Percentiles rank a stretch among this genome's conserved stretches.
Conservation (phyloP, 2,329 filamentous ascomycete genomes). For the Ophiostoma australiae region DNA sequence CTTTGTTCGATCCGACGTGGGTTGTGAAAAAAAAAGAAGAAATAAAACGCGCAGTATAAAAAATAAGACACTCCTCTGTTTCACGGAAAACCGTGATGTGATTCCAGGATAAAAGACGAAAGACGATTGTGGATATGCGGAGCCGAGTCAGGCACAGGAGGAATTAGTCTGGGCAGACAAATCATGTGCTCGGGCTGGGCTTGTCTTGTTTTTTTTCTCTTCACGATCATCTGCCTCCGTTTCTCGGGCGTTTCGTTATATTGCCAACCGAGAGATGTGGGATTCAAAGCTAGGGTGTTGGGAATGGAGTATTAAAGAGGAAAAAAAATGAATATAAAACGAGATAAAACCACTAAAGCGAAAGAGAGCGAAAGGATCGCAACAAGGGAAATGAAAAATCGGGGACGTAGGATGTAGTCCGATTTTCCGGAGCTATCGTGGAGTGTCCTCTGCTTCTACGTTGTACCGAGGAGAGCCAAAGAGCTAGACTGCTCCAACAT, state of each 20-base stretch:
- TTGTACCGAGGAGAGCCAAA: background rate
- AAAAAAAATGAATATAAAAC: background rate
- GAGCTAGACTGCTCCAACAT: background rate
- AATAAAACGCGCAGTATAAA: background rate
- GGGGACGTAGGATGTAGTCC: background rate
- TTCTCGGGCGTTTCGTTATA: slow-evolving; percentile 9
- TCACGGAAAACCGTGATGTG: background rate
- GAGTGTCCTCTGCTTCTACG: background rate
- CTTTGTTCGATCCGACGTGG: background rate
- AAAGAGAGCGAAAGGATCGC: background rate
- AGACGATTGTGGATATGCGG: slow-evolving; percentile 1
- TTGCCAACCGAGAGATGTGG: background rate
- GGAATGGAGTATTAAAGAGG: background rate
- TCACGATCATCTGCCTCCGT: slow-evolving; percentile 8
- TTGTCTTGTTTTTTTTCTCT: background rate
- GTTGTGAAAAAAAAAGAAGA: background rate
- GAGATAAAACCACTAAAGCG: background rate
- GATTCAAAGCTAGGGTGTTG: background rate
- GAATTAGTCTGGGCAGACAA: background rate
- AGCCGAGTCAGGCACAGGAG: background rate
- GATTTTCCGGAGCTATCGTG: background rate
- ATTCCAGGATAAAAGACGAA: background rate
- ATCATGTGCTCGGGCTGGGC: too few species aligned
- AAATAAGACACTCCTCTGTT: background rate
- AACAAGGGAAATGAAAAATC: background rate